Evolutionary conservation across 2,329 filamentous ascomycete species (phyloP), one percentile per base, ranked within the genome.

Genomic region (Calonectria montana): DNA sequence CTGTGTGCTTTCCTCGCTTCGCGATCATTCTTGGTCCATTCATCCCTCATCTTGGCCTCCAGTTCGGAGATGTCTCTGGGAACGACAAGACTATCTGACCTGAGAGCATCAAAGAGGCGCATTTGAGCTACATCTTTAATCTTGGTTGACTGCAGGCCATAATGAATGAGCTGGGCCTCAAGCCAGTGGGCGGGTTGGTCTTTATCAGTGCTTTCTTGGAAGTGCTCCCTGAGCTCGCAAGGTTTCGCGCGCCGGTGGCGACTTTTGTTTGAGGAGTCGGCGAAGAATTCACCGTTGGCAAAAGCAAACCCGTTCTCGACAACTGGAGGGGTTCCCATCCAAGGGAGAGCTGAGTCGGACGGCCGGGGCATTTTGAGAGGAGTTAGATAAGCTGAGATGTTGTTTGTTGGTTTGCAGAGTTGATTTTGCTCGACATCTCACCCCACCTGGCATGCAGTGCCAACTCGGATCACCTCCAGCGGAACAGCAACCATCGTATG

Each of bases 141-240:
- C 76, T 90, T 90, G 23, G 88, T 89, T 0, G 86, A 85, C 8
- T 83, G 84, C 0, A 93, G 83, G 1, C 89, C 90, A 81, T 92
- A 92, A 80, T 93, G 91, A 3, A 91, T 80, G 13, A 92, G 84
- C 73, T 93, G 90, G 0, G 91, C 90, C 73, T 90, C 87, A 70
- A 90, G 92, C 88, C 88, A 93, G 73, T 92, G 89, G 1, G 85
- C 89, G 0, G 89, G 86, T 53, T 86, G 86, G 75, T 91, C 88
- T 53, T 82, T 84, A 27, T 82, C 81, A 41, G 74, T 82, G 43
- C 83, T 83, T 5, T 80, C 78, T 50, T 86, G 84, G 73, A 88
- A 87, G 55, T 87, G 83, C 2, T 83, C 79, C 70, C 84, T 82
- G 5, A 90, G 82, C 74, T 89, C 86, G 0, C 81, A 75, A 4